phyloP scores from a whole-genome alignment of 1,139 yeast species.

The Hansenula sp. region DNA sequence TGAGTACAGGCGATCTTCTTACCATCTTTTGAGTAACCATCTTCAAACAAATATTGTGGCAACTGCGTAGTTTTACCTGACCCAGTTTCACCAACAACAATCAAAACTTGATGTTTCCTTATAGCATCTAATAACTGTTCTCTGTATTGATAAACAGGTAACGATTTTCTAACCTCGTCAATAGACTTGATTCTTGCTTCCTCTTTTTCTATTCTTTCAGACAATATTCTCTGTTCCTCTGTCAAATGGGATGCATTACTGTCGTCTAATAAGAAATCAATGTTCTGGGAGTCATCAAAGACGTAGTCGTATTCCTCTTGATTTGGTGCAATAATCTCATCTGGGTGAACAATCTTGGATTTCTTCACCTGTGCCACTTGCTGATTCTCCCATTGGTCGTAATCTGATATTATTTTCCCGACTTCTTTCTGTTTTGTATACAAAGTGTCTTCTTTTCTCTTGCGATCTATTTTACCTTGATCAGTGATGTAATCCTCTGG shows the following conservation, averaged over 20 bases:
- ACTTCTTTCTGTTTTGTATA: slow-evolving; percentile 22
- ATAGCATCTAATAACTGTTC: slow-evolving; percentile 61
- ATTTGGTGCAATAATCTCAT: slow-evolving; percentile 42
- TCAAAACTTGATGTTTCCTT: slow-evolving; percentile 62
- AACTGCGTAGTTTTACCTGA: slow-evolving; percentile 96
- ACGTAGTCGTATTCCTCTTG: slow-evolving; percentile 72
- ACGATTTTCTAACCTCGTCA: slow-evolving; percentile 46
- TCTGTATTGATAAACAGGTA: slow-evolving; percentile 75
- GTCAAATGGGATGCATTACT: slow-evolving; percentile 30
- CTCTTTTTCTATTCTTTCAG: slow-evolving; percentile 33
- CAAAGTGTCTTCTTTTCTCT: slow-evolving; percentile 38
- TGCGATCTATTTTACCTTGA: slow-evolving; percentile 48
- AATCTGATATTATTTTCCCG: slow-evolving; percentile 27
- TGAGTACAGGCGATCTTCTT: slow-evolving; percentile 83
- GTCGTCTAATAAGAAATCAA: slow-evolving; percentile 55
- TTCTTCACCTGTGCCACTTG: slow-evolving; percentile 50
- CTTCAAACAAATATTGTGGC: slow-evolving; percentile 84
- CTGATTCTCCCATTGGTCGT: slow-evolving; percentile 60
- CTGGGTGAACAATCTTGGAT: slow-evolving; percentile 30
- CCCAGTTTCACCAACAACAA: slow-evolving; percentile 96
- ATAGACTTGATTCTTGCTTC: slow-evolving; percentile 36
- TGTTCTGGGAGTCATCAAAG: slow-evolving; percentile 73
- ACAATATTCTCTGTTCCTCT: slow-evolving; percentile 26
- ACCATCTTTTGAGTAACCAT: slow-evolving; percentile 59
- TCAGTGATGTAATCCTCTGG: slow-evolving; percentile 54